Base-by-base conservation (phyloP, 1,284 basidiomycete species). In the Tremellales sp. region DNA sequence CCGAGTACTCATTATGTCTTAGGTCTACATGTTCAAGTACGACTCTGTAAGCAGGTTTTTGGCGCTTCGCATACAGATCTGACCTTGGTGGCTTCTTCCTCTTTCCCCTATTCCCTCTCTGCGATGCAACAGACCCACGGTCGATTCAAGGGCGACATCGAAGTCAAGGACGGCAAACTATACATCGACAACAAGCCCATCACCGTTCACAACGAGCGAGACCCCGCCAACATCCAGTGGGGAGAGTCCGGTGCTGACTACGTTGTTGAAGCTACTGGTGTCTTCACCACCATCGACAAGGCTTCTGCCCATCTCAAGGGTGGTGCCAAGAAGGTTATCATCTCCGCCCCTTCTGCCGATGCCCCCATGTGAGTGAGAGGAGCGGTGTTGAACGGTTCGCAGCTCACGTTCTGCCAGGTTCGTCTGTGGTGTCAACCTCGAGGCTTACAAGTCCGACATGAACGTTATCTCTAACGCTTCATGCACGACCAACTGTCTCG, bases 321-420 rank as follows among this genome's bases (percentile, higher is more conserved):
- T 70, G 95, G 95, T 74, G 94, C 95, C 74, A 97, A 98, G 85
- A 98, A 97, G 81, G 94, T 99, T 72, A 81, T 99, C 79, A 98
- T 99, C 82, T 97, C 94, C 61, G 95, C 94, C 48, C 94, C 94
- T 64, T 98, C 95, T 24, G 84, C 92, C 47, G 95, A 98, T 75
- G 95, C 94, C 22, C 94, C 94, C 65, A 99, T 99, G 94, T 67
- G 38, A 50, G 66, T 28, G 2, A 13, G 10, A 5, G 2, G 9
- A 29, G 5, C 16, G 2, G 71, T 71, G 64, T 39, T 25, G 10
- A 7, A 25, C 27, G 18, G 8, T 10, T 73, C 74, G 27, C 54
- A 54, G 60, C 61, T 54, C n/a, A 53, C 53, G 53, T 35, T 39
- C 16, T 18, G 14, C 8, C 51, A 69, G 66, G 66, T 90, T 84